Evolutionary conservation across 2,329 filamentous ascomycete genomes (phyloP), one percentile per base, ranked within the genome.

Genomic region (Colletotrichum eremochloae): DNA sequence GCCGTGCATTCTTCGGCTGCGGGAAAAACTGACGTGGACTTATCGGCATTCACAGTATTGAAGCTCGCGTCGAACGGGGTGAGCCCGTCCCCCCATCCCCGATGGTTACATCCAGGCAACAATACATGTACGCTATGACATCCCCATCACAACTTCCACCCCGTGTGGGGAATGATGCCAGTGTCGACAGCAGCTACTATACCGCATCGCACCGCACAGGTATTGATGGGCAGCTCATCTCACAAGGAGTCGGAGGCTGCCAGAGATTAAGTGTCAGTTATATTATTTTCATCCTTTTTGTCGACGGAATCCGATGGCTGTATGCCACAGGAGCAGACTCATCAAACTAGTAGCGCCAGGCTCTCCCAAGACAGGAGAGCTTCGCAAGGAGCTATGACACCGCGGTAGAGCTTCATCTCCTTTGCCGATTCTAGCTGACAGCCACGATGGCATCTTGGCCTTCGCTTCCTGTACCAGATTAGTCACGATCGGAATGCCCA

Each of bases 371-470:
- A 5, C 31, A 11, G 29, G 40, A 48, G 20, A 62, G 42, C 31
- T 48, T 36, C 9, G 33, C 11, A n/a, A 24, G 58, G 42, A 62
- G 42, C 42, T 62, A 62, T 62, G 58, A 15, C 58, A 48, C 9
- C 42, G 14, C 5, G 42, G 12, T 18, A 48, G 31, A 44, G 42
- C 29, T 62, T n/a, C 42, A 15, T 29, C 42, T 62, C 31, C 20
- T n/a, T n/a, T 9, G n/a, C 31, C 42, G n/a, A 36, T 24, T 2
- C 24, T 29, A 38, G 33, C 44, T 14, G 20, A 24, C 14, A 50
- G 60, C 33, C 55, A 38, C 36, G 33, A 57, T 15, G 20, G 55
- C 55, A 20, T n/a, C 33, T 38, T 14, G 31, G 20, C 20, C 38
- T 8, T 8, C 3, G n/a, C 2, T 15, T n/a, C 4, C 15, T 20